These are phyloP conservation scores for Begonia masoniana DNA, from an alignment of 306 rosid genomes.

Conservation along the genomic window DNA sequence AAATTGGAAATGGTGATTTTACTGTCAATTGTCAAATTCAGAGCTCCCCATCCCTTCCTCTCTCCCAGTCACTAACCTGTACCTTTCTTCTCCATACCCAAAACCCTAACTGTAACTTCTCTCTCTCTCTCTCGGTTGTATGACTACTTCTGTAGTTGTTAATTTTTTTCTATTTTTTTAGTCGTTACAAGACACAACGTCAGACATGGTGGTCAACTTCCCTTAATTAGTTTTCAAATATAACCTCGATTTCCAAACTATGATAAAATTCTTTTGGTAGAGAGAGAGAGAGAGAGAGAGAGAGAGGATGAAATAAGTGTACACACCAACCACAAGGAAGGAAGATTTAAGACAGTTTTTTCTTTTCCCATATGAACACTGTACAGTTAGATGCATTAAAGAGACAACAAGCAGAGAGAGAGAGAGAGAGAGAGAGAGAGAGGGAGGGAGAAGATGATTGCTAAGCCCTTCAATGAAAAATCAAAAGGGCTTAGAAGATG, in stretches of 20 bases:
- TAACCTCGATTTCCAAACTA: too few species aligned
- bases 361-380: slow-evolving; percentile 14
- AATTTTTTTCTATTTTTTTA: too few species aligned
- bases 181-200: too few species aligned
- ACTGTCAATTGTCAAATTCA: too few species aligned
- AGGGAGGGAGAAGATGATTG: not conserved
- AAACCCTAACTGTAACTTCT: not conserved
- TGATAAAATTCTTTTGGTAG: too few species aligned
- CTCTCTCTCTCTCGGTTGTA: not conserved
- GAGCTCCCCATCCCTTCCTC: not conserved
- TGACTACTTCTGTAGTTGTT: too few species aligned
- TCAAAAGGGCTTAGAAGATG: slow-evolving; percentile 19
- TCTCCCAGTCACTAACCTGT: not conserved
- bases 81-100: not conserved
- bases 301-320: not conserved
- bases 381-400: slow-evolving; percentile 22
- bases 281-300: not conserved
- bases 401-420: slow-evolving; percentile 5
- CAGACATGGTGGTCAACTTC: too few species aligned
- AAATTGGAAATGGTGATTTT: too few species aligned
- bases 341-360: slow-evolving; percentile 8
- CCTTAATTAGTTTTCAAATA: too few species aligned
- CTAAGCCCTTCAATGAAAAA: slow-evolving; percentile 30
- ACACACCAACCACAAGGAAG: slow-evolving; percentile 2
- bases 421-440: not conserved